Conservation (phyloP, 805 yeast genomes). For the Barnettozyma populi region DNA sequence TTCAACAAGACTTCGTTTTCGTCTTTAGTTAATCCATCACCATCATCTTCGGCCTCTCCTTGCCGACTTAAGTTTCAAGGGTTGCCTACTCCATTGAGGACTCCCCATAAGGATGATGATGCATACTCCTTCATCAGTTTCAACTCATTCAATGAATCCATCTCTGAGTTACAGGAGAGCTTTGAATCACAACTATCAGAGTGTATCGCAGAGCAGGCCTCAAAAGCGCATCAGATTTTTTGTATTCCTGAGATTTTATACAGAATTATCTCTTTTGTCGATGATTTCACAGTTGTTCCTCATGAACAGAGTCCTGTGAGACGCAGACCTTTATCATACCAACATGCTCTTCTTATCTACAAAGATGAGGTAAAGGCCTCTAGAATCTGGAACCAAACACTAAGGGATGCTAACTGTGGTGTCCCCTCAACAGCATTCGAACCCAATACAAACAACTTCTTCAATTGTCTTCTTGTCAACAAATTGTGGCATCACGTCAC, state of each 20-base stretch:
- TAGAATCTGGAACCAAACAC: slow-evolving; percentile 36
- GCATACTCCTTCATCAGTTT: slow-evolving; percentile 1
- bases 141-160: slow-evolving; percentile 2
- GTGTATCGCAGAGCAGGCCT: neutral
- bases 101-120: neutral
- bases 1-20: slow-evolving; percentile 9
- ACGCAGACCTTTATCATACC: slow-evolving; percentile 61
- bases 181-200: slow-evolving; percentile 11
- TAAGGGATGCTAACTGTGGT: slow-evolving; percentile 13
- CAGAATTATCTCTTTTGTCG: slow-evolving; percentile 57
- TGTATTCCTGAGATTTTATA: slow-evolving; percentile 71
- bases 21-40: neutral
- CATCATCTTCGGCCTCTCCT: neutral
- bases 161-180: slow-evolving; percentile 7
- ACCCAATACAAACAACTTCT: slow-evolving; percentile 31
- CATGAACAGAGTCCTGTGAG: slow-evolving; percentile 54
- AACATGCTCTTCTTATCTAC: slow-evolving; percentile 65
- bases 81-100: slow-evolving; percentile 1
- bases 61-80: neutral
- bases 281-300: slow-evolving; percentile 50
- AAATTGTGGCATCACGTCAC: slow-evolving; percentile 58
- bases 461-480: slow-evolving; percentile 65
- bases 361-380: slow-evolving; percentile 46
- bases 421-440: slow-evolving; percentile 16
- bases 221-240: slow-evolving; percentile 40